Evolutionary conservation across 140 eudicot species (phyloP).

Genomic region (Anethum foeniculum): DNA sequence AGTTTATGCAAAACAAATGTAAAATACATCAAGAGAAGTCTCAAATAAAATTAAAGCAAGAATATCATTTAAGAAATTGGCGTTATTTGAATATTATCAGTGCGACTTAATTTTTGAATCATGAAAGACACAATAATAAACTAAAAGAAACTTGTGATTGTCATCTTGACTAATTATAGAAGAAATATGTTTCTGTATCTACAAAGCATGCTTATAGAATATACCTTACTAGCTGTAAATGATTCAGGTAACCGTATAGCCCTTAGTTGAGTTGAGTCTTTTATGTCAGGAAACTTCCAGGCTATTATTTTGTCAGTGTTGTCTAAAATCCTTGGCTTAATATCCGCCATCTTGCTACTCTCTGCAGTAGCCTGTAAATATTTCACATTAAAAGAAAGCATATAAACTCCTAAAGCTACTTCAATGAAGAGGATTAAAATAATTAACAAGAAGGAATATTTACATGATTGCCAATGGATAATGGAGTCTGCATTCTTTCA

Average conservation of each 20-base stretch:
- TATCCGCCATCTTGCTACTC: slow-evolving; percentile 59
- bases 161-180: neutral
- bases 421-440: neutral
- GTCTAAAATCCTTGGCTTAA: slow-evolving; percentile 63
- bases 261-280: slow-evolving; percentile 56
- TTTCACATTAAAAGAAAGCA: neutral
- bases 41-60: neutral
- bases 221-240: slow-evolving; percentile 70
- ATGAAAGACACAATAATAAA: slow-evolving; percentile 8
- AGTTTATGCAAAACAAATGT: neutral
- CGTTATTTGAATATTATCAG: neutral
- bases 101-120: neutral
- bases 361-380: slow-evolving; percentile 51
- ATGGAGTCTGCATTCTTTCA: slow-evolving; percentile 57
- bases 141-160: neutral
- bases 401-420: neutral
- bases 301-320: slow-evolving; percentile 42
- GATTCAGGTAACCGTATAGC: slow-evolving; percentile 75
- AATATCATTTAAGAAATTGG: neutral
- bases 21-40: neutral
- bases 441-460: neutral
- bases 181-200: neutral
- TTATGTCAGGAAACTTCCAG: slow-evolving; percentile 83
- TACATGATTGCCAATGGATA: slow-evolving; percentile 71
- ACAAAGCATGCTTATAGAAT: neutral